A percentile compares a stretch with the other conserved stretches of the same genome.
Conservation (phyloP, 2,329 filamentous ascomycete species). For the Podosphaera fusca region DNA sequence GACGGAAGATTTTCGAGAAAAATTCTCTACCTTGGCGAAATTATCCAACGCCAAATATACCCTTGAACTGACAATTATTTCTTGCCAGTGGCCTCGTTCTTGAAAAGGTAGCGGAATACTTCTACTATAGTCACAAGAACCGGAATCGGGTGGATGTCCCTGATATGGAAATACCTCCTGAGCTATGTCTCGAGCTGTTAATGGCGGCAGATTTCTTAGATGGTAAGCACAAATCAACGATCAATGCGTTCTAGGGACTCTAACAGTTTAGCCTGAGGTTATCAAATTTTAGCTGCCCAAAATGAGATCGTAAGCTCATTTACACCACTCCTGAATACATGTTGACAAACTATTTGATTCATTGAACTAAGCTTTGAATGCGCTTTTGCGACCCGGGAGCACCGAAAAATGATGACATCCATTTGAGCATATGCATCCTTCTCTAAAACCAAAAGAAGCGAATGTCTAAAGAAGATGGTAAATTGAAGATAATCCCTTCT, state of each 20-base stretch:
- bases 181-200: conserved; percentile 55
- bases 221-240: conserved; percentile 20
- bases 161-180: conserved; percentile 60
- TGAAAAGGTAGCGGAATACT: conserved; percentile 64
- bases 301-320: background rate
- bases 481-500: conserved; percentile 3
- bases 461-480: conserved; percentile 18
- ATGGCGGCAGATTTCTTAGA: conserved; percentile 59
- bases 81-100: conserved; percentile 40
- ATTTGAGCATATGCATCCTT: conserved; percentile 18
- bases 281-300: background rate
- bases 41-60: background rate
- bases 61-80: background rate
- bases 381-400: background rate
- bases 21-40: too few relatives aligned
- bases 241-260: background rate
- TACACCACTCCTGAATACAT: background rate
- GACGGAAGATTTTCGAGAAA: too few relatives aligned
- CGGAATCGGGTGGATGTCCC: conserved; percentile 47
- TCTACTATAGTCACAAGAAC: conserved; percentile 61
- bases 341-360: background rate
- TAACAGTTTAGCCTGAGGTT: conserved; percentile 3
- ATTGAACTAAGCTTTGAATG: too few relatives aligned
- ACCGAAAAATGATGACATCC: conserved; percentile 5
- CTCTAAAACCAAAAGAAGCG: conserved; percentile 12